Evolutionary conservation across 1,284 basidiomycete species (phyloP).

Genomic region (Malassezia sympodialis): DNA sequence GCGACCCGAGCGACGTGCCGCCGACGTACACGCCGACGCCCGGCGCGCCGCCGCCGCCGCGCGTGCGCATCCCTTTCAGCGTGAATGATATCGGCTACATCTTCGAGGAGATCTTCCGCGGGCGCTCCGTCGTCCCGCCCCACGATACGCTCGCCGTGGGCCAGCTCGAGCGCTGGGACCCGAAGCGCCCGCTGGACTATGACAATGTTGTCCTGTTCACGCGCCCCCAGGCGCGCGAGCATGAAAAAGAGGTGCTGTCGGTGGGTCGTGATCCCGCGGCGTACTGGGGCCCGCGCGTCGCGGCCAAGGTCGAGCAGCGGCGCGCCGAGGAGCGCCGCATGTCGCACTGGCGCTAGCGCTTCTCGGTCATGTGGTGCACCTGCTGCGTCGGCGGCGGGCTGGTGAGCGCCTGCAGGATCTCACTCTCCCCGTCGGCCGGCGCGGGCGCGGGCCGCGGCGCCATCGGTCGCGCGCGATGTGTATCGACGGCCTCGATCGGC

Average conservation of each 20-base stretch:
- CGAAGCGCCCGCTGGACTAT: slow-evolving; percentile 34
- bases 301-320: slow-evolving; percentile 27
- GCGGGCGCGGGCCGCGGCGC: neutral
- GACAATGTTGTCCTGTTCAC: slow-evolving; percentile 40
- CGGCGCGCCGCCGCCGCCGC: slow-evolving; percentile 7
- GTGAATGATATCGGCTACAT: slow-evolving; percentile 41
- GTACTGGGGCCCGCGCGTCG: slow-evolving; percentile 39
- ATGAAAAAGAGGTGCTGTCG: slow-evolving; percentile 33
- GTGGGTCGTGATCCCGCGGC: slow-evolving; percentile 28
- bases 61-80: slow-evolving; percentile 33
- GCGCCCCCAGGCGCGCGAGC: slow-evolving; percentile 31
- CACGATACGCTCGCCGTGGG: slow-evolving; percentile 25
- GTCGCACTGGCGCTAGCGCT: slow-evolving; percentile 13
- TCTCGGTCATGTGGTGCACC: neutral
- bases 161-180: slow-evolving; percentile 40
- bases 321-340: slow-evolving; percentile 33
- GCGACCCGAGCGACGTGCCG: slow-evolving; percentile 9
- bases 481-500: slow-evolving; percentile 47
- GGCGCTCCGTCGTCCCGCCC: slow-evolving; percentile 37
- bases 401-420: neutral
- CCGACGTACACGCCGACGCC: slow-evolving; percentile 3
- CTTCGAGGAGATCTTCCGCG: slow-evolving; percentile 41
- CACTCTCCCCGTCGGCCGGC: neutral
- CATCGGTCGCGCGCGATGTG: slow-evolving; percentile 38
- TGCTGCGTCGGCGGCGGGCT: slow-evolving; percentile 1